Evolutionary conservation across 192 early-diverging fungal species (phyloP).

Genomic region (Allomyces macrogynus): DNA sequence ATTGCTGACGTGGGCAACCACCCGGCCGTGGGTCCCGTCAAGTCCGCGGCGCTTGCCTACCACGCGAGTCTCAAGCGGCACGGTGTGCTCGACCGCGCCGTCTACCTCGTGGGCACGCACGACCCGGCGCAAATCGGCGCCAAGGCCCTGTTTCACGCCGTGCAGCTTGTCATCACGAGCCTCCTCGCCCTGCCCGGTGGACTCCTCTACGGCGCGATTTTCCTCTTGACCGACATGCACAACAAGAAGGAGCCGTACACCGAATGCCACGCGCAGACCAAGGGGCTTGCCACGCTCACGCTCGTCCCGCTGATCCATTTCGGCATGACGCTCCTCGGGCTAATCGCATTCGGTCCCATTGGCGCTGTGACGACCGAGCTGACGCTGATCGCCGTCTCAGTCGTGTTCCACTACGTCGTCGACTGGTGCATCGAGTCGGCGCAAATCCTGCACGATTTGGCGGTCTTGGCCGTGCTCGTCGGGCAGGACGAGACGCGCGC

Average conservation of each 20-base stretch:
- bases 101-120: no score
- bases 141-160: neutral
- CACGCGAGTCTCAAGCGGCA: neutral
- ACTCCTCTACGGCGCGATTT: neutral
- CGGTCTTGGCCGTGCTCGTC: no score
- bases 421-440: no score
- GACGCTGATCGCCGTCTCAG: no score
- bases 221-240: neutral
- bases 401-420: no score
- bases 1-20: neutral
- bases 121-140: neutral
- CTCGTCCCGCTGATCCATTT: neutral
- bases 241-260: neutral
- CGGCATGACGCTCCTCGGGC: no score
- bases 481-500: no score
- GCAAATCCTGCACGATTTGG: no score
- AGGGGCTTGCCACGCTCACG: neutral
- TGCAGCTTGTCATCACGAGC: neutral
- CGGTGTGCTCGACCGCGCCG: no score
- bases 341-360: no score
- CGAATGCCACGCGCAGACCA: neutral
- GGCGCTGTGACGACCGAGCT: no score
- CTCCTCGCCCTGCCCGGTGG: neutral
- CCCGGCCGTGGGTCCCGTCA: neutral
- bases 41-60: neutral